Base-by-base conservation (phyloP, 2,329 filamentous ascomycete species). In the Claviceps monticola region DNA sequence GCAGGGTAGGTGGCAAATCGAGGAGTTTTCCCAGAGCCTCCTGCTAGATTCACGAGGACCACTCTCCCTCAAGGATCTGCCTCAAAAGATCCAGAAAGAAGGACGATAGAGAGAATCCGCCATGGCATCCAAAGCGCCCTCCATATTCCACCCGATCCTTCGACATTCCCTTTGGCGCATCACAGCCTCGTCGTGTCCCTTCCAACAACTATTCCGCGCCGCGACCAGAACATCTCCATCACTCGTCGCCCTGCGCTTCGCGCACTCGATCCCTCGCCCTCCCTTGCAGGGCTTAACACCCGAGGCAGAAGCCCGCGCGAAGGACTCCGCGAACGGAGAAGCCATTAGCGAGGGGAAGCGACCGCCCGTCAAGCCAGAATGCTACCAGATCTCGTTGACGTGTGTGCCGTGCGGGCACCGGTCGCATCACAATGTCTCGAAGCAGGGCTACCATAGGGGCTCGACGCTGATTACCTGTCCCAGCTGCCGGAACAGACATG, bases 361-460 rank as follows among this genome's bases (percentile, higher is more conserved):
- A 4, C 51, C 52, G 13, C 59, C 65, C 23, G 50, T 56, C 38
- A 66, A 65, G 57, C 64, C 80, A 58, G 88, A 88, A 1, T 80
- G 86, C 53, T 98, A 97, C 70, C 78, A 88, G 59, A 76, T 98
- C 57, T 86, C 83, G 48, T 96, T 98, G 66, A 98, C 93, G 58
- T 98, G 93, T 76, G 83, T 86, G 54, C 88, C 87, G 36, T 98
- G 93, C 70, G 73, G 76, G 46, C 72, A 78, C 38, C 84, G 90
- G 53, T 94, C 88, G n/a, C 77, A 82, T 13, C 94, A 98, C 70
- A 78, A 78, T 49, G 75, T 98, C 60, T 88, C 88, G 34, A 96
- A 97, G 68, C 93, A 97, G 64, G 93, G 88, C 36, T 98, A 98
- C 65, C 90, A 97, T 68, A 76, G 83, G 56, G 93, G 93, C 38